Base-by-base conservation (phyloP, 768 basidiomycete genomes). In the Tephrocybe sp. region DNA sequence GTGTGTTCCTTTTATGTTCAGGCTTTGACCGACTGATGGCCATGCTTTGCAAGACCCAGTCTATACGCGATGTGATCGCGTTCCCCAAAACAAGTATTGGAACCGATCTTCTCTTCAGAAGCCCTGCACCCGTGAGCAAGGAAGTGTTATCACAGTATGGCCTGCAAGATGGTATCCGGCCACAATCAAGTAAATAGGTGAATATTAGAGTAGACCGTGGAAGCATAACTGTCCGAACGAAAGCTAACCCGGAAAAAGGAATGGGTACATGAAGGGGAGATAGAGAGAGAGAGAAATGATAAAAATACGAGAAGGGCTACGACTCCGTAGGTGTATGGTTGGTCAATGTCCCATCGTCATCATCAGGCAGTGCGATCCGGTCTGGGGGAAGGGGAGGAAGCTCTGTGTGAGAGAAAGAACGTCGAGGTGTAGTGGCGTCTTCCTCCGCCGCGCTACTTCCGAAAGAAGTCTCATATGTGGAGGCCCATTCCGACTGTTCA, bases 41-140 rank as follows among this genome's bases (percentile, higher is more conserved):
- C 11, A 93, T 95, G 57, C 78, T 98, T 3, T 94, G 92, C 74
- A 83, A 85, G 56, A 81, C 92, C 3, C 79, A 81, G 52, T 93
- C 93, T 33, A 98, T 98, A 59, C 80, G 93, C 54, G 93, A 97
- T 61, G 95, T 98, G 57, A 96, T 98, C 58, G 95, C 95, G 17
- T 98, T 98, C 74, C 95, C 95, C 8, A 98, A 98, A 75, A 88
- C 89, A 7, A 81, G 84, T 34, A 81, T 73, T 52, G 94, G 95
- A 4, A 79, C 84, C 20, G 95, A 98, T 70, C 81, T 85, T 37
- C 81, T 96, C 33, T 94, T 97, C 77, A 88, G 84, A 69, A 93
- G 92, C 68, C 95, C 95, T 34, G 84, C 90, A 11, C 60, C 78
- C 15, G 75, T 85, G 49, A 62, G 65, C 50, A 64, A 70, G 20